phyloP scores from a whole-genome alignment of 2,329 filamentous ascomycete genomes.

The Neopestalotiopsis sp. region DNA sequence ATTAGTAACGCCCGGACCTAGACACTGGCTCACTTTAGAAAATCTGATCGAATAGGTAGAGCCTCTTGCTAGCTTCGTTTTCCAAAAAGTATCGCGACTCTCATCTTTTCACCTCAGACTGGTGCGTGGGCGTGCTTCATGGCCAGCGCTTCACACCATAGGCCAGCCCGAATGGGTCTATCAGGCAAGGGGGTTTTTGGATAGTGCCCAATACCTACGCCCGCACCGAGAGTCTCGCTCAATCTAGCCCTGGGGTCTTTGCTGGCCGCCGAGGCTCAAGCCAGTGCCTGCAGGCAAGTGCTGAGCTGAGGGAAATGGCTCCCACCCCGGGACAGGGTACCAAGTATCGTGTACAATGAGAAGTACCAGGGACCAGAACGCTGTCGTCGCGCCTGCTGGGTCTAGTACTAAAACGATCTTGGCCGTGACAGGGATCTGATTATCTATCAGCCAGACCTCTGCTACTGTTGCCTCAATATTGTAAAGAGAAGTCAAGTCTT shows the following conservation, averaged over 20 bases:
- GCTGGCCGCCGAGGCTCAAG: background rate
- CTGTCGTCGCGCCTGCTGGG: background rate
- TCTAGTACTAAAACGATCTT: background rate
- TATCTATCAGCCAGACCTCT: conserved; percentile 10
- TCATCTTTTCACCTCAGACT: background rate
- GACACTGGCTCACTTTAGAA: background rate
- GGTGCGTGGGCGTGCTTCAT: background rate
- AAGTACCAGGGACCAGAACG: conserved; percentile 15
- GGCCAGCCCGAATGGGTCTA: background rate
- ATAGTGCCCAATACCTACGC: background rate
- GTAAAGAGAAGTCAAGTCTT: background rate
- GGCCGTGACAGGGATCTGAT: conserved; percentile 4
- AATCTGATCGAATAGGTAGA: background rate
- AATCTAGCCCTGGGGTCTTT: conserved; percentile 5
- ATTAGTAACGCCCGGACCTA: background rate
- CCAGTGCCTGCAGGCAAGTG: conserved; percentile 8
- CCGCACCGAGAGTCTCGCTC: background rate
- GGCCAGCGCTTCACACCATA: background rate
- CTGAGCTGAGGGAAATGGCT: background rate
- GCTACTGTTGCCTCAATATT: background rate
- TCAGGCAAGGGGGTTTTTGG: background rate
- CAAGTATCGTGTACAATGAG: conserved; percentile 24
- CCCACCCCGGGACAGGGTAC: background rate
- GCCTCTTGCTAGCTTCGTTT: background rate
- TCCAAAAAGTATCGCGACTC: background rate